These are phyloP conservation scores for Luffa acutangula DNA, from an alignment of 306 rosid species.

Conservation along the genomic window DNA sequence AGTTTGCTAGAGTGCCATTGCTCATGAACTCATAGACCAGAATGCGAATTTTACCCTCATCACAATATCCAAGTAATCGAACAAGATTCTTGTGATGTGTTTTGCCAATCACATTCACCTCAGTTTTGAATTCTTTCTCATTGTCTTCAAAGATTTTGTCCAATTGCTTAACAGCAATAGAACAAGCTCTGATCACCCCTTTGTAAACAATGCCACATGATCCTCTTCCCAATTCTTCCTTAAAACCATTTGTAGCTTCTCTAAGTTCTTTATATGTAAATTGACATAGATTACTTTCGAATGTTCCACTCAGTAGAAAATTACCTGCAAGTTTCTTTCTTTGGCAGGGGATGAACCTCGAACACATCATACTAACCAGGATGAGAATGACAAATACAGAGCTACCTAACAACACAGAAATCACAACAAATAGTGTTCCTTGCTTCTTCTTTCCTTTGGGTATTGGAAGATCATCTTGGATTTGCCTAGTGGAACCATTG, in stretches of 20 bases:
- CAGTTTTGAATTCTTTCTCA: slow-evolving; percentile 24
- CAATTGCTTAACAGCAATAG: slow-evolving; percentile 33
- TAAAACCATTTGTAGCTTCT: slow-evolving; percentile 22
- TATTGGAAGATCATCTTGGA: not conserved
- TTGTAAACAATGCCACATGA: slow-evolving; percentile 28
- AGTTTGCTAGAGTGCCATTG: slow-evolving; percentile 16
- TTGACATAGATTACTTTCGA: slow-evolving; percentile 8
- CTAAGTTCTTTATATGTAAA: slow-evolving; percentile 23
- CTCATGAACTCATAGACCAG: slow-evolving; percentile 17
- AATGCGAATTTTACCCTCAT: not conserved
- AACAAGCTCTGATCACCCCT: slow-evolving; percentile 21
- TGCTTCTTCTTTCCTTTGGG: slow-evolving; percentile 6
- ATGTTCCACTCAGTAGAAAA: not conserved
- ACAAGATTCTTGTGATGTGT: slow-evolving; percentile 16
- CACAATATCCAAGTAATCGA: slow-evolving; percentile 16
- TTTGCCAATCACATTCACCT: not conserved
- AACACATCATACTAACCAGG: not conserved
- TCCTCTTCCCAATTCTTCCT: slow-evolving; percentile 29
- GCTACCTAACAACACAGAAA: slow-evolving; percentile 8
- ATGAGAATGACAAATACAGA: not conserved
- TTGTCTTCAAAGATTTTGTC: slow-evolving; percentile 21
- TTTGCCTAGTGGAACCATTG: not conserved
- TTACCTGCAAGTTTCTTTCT: slow-evolving; percentile 1
- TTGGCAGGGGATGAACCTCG: not conserved
- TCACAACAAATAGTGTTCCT: not conserved